Evolutionary conservation across 768 basidiomycete genomes (phyloP).

Genomic region (Pilatotrama ljubarskyi): DNA sequence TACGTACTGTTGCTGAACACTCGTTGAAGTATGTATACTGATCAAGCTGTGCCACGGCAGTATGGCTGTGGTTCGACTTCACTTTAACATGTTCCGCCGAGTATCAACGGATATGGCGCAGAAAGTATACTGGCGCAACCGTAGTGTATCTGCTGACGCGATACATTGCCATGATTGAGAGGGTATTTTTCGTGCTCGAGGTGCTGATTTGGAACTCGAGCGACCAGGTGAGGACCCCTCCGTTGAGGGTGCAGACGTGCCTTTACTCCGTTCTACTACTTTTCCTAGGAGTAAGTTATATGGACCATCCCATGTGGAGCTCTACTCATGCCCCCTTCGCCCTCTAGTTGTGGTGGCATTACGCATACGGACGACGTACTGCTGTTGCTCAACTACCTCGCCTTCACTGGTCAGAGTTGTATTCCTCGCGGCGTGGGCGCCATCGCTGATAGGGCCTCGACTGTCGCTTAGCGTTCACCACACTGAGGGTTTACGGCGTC

Average conservation of each 20-base stretch:
- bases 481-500: slow-evolving; percentile 17
- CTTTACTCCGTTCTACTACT: background rate
- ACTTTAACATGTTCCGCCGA: background rate
- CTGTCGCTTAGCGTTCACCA: background rate
- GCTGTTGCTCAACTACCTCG: background rate
- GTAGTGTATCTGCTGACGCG: background rate
- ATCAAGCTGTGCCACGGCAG: background rate
- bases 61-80: slow-evolving; percentile 9
- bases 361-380: background rate
- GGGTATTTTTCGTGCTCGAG: background rate
- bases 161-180: background rate
- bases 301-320: background rate
- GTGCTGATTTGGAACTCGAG: background rate
- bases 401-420: background rate
- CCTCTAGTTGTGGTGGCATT: background rate
- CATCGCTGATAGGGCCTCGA: no score
- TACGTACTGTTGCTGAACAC: background rate
- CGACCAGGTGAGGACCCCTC: background rate
- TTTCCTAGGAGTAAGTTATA: background rate
- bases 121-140: background rate
- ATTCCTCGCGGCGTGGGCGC: no score
- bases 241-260: no score
- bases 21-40: background rate
- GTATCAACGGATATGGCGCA: slow-evolving; percentile 3
- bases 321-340: background rate